Percentiles rank a stretch among this genome's conserved stretches.
These are phyloP conservation scores for Aquilaria yunnanensis DNA, from an alignment of 345 rosid genomes.

Conservation along the genomic window DNA sequence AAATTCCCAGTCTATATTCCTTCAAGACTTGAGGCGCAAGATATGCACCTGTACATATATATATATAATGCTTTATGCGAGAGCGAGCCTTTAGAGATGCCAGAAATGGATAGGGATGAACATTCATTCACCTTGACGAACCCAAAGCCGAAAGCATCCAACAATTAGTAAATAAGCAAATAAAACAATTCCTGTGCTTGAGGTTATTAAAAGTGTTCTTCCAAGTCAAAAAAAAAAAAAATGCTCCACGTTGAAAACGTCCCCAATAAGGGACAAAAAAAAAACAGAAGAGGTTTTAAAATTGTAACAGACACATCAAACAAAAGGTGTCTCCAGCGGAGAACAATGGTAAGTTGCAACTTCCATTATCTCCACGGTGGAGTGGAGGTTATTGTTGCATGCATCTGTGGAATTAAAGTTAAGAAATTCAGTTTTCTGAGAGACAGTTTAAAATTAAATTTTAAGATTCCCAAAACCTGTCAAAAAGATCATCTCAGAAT, in stretches of 20 bases:
- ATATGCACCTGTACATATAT: constrained; percentile 20
- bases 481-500: no score
- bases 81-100: constrained; percentile 27
- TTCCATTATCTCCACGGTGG: no score
- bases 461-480: no score
- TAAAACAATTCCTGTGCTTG: neutral
- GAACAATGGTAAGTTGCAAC: no score
- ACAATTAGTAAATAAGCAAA: neutral
- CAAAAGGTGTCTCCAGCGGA: no score
- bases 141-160: constrained; percentile 20
- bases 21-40: constrained; percentile 48
- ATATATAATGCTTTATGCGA: constrained; percentile 5
- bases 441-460: no score
- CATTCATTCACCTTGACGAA: constrained; percentile 24
- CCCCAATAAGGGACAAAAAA: neutral
- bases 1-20: constrained; percentile 38
- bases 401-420: no score
- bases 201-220: constrained; percentile 1
- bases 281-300: neutral
- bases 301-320: neutral
- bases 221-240: neutral
- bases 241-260: neutral
- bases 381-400: no score
- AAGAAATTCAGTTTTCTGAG: no score
- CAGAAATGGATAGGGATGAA: constrained; percentile 46